Base-by-base conservation (phyloP, 1,284 basidiomycete species). In the Gomphus bonarii region DNA sequence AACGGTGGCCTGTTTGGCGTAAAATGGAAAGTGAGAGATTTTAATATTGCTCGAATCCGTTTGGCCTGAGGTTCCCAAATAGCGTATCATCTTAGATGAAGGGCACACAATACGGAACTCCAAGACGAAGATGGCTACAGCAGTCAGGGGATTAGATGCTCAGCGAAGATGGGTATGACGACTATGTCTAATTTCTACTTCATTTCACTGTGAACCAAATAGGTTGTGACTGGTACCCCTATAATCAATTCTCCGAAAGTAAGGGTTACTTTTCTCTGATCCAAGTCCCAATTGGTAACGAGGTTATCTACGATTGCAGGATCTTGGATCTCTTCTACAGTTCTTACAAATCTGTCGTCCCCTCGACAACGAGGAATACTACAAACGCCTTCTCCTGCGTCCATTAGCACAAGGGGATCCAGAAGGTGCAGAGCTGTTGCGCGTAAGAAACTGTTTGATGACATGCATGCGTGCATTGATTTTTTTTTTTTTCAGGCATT, bases 61-160 rank as follows among this genome's bases (percentile, higher is more conserved):
- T 40, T 28, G 25, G 38, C 16, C 38, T 40, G n/a, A 40, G 5
- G 7, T 40, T 40, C 6, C n/a, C n/a, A 16, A 18, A 7, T 60
- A 88, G 82, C 76, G 93, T 59, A 68, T 94, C 38, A 81, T 95
- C 33, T 74, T 95, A 2, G 93, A 95, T 61, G 92, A 95, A 70
- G 93, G 89, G 0, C 92, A 95, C 65, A 83, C 70, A 18, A 85
- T 95, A 61, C 83, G 91, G 56, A 95, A 95, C 65, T 80, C 87
- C 0, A 85, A 79, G 66, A 90, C 92, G 0, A 90, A 91, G 72
- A 89, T 88, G 80, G 80, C 88, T 0, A 76, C 80, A 62, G 85
- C 86, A 0, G 84, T 86, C 11, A 83, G 73, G 59, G 81, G 71
- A 6, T 72, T 95, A 18, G 69, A 72, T 22, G 89, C 87, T 0